Conservation (phyloP, 768 basidiomycete species). For the Aureoboletus auriporus region DNA sequence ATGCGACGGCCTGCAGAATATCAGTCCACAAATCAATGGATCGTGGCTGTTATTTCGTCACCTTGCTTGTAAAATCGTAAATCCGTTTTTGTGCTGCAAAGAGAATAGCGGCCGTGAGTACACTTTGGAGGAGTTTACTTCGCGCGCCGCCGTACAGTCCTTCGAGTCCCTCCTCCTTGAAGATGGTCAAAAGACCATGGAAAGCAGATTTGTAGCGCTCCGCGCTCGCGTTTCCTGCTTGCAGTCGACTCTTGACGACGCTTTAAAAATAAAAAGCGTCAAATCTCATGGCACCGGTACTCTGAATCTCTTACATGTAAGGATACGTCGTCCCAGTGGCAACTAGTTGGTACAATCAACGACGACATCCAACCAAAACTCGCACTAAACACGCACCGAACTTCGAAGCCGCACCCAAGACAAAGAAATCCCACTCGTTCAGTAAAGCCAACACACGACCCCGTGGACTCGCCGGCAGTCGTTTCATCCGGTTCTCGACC, state of each 20-base stretch:
- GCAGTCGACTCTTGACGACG: conserved; percentile 75
- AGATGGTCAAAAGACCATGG: conserved; percentile 73
- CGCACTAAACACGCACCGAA: conserved; percentile 46
- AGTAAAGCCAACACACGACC: conserved; percentile 47
- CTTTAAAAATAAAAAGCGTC: conserved; percentile 19
- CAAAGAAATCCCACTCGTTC: conserved; percentile 86
- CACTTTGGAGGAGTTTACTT: conserved; percentile 88
- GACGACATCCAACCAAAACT: neutral
- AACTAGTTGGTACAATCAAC: conserved; percentile 31
- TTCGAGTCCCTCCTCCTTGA: conserved; percentile 72
- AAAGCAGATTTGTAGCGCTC: conserved; percentile 71
- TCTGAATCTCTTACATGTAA: conserved; percentile 61
- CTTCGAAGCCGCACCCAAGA: conserved; percentile 93
- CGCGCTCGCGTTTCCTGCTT: conserved; percentile 67
- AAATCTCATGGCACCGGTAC: neutral
- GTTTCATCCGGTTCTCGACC: conserved; percentile 56
- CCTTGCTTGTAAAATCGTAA: conserved; percentile 65
- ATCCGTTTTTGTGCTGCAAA: conserved; percentile 87
- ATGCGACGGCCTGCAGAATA: conserved; percentile 11
- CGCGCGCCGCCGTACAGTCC: conserved; percentile 86
- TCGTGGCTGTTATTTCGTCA: conserved; percentile 4
- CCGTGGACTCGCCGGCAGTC: conserved; percentile 44
- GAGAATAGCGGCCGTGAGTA: conserved; percentile 89
- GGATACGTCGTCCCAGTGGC: conserved; percentile 66
- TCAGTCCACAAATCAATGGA: neutral